Base-by-base conservation (phyloP, 148 eudicot genomes). In the Hydrangea macrophylla region DNA sequence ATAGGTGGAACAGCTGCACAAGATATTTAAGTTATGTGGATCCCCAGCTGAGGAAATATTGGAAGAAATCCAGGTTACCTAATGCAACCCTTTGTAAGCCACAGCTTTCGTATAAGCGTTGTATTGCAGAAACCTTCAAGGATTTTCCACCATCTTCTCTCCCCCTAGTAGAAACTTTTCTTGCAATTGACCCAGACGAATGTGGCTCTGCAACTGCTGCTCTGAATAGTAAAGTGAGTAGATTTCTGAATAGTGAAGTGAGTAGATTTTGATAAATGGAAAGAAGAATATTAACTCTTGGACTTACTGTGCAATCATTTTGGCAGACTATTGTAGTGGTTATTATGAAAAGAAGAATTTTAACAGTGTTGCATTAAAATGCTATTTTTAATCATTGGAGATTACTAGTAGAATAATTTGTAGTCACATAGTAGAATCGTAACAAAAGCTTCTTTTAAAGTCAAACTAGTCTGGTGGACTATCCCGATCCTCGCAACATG, bases 1-100 rank as follows among this genome's bases (percentile, higher is more conserved):
- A n/a, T n/a, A 81, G 95, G 91, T 89, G 58, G 95, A 89, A 81
- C 95, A 89, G 66, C 78, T 89, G 70, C 95, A 89, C 78, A 89
- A 86, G 72, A 89, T 89, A 68, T 89, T 89, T 66, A 89, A 86
- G 70, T 74, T 89, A 68, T 89, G 95, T 77, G 95, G 95, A 24
- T 89, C 95, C 11, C 90, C 95, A 35, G 67, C 88, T 35, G 95
- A 86, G 55, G 88, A 84, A n/a, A 61, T 88, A 86, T 76, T 89
- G 95, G 95, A 86, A 82, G 77, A 89, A 83, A 64, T 81, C 74
- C 60, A 83, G 77, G 73, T 78, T 84, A 81, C 91, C 95, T 33
- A 86, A 86, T 75, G 89, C 91, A 59, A 86, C 89, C 33, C 88
- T 84, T 55, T 89, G 82, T 70, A 86, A 89, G 80, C 89, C 87